A percentile compares a stretch with the other conserved stretches of the same genome.
Conservation (phyloP, 768 basidiomycete genomes). For the Termitomyces sp. region DNA sequence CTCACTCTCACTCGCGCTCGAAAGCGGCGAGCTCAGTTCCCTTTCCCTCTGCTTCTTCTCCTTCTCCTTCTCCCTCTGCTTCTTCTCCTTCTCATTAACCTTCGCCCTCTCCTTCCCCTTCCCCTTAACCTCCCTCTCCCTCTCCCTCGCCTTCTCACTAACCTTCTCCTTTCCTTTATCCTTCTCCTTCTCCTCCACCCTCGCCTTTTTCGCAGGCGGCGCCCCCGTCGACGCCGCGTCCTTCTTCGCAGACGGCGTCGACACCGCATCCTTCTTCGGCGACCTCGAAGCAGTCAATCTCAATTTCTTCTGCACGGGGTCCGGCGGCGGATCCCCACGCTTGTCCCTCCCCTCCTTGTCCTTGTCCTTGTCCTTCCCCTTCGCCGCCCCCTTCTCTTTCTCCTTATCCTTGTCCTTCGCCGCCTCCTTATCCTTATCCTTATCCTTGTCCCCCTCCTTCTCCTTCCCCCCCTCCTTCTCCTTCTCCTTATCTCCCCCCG, state of each 20-base stretch:
- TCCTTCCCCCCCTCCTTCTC: too few species aligned
- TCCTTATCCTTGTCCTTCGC: neutral
- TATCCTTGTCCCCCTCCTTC: neutral
- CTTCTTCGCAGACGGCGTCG: neutral
- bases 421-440: neutral
- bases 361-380: too few species aligned
- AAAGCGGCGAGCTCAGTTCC: neutral
- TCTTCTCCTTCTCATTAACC: too few species aligned
- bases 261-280: neutral
- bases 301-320: too few species aligned
- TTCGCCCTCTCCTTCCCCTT: neutral
- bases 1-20: neutral
- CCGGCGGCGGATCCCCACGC: too few species aligned
- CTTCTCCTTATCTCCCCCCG: neutral
- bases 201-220: neutral
- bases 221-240: neutral
- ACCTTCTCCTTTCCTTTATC: neutral
- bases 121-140: neutral
- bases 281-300: fast-evolving
- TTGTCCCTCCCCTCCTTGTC: too few species aligned
- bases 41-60: neutral
- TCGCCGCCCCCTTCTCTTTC: neutral
- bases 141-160: neutral
- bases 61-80: neutral
- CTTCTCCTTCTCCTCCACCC: neutral